phyloP scores from a whole-genome alignment of 768 basidiomycete genomes.

The Termitomyces sp. region DNA sequence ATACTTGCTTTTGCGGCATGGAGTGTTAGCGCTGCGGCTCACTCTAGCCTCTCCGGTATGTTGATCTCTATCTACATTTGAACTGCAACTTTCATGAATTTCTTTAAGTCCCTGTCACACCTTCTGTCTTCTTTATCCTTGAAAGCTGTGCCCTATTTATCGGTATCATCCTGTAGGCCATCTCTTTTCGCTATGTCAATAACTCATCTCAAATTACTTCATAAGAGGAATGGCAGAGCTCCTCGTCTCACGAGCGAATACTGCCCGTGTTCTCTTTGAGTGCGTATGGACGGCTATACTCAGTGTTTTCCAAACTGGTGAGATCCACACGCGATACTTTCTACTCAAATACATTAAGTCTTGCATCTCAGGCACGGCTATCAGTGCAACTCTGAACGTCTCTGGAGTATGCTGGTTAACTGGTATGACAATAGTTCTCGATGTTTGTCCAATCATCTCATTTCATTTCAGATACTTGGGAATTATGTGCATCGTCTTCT shows the following conservation, averaged over 20 bases:
- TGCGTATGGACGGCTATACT: constrained; percentile 54
- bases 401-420: constrained; percentile 29
- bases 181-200: background rate
- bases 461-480: constrained; percentile 34
- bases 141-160: constrained; percentile 40
- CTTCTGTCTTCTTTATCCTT: constrained; percentile 44
- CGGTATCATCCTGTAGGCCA: constrained; percentile 34
- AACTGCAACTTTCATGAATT: constrained; percentile 1
- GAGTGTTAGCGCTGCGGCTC: constrained; percentile 45
- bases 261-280: constrained; percentile 48
- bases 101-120: constrained; percentile 42
- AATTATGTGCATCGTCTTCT: constrained; percentile 45
- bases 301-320: constrained; percentile 51
- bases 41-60: constrained; percentile 35
- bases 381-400: constrained; percentile 45
- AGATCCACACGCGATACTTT: constrained; percentile 15
- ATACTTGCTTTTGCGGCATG: constrained; percentile 56
- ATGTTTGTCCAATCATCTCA: constrained; percentile 7
- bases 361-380: constrained; percentile 41
- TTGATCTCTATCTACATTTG: background rate
- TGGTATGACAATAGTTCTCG: constrained; percentile 27
- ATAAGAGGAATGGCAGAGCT: constrained; percentile 37
- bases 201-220: background rate
- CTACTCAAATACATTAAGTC: background rate
- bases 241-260: constrained; percentile 33